Base-by-base conservation (phyloP, 805 yeast species). In the Candida boleticola region DNA sequence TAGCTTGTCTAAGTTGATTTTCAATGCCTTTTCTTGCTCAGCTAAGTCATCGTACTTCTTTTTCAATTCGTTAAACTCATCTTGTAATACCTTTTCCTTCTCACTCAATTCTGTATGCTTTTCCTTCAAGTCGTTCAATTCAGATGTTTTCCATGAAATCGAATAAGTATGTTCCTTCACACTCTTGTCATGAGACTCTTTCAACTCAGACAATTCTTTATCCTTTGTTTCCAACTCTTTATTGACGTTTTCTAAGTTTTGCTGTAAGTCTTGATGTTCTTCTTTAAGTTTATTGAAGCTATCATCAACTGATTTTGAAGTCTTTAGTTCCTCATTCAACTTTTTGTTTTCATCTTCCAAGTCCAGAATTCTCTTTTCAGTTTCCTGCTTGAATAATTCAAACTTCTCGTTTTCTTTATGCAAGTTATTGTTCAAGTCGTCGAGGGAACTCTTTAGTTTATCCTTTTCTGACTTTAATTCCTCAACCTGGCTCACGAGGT, bases 101-200 rank as follows among this genome's bases (percentile, higher is more conserved):
- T 65, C 73, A 0, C 77, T 69, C 36, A 77, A 46, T 43, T 70
- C 74, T 3, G 68, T 62, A 19, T 3, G 55, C 40, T 32, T 55
- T 54, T 5, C 47, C 47, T 39, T 56, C 55, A 23, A 9, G 42
- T 37, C 7, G 36, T 37, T 29, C 52, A 52, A 29, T 10, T 47
- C 36, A 19, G 48, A 42, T 7, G 20, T 45, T 50, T 20, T 56
- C 60, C 18, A 47, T 30, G 9, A 44, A 47, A 19, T 50, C 46
- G 36, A 45, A 44, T 16, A 51, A 41, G 9, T 47, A 38, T 52
- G 61, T 36, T 57, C 63, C 21, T 35, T 36, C 51, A 58, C 41
- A 57, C 38, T 13, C 44, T 50, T 45, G 52, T 61, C 41, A 54
- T 48, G 14, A 46, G 38, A 21, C 20, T 49, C 49, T 36, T 58